Percentiles rank a stretch among this genome's conserved stretches.
phyloP scores from a whole-genome alignment of 306 rosid species.

The peach (Prunus persica) region Prunus_persica_NCBIv2 NC_034011.1:21606001-21606500 shows the following conservation, averaged over 20 bases:
- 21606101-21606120: neutral
- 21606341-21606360: neutral
- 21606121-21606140: neutral
- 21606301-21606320: neutral
- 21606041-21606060: neutral
- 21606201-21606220: conserved; percentile 91
- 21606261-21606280: conserved; percentile 82
- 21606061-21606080: neutral
- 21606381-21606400: neutral
- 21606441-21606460: neutral
- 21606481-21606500: neutral
- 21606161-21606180: conserved; percentile 46
- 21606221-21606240: conserved; percentile 89
- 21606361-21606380: conserved; percentile 3
- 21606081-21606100: neutral
- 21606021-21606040: neutral
- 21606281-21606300: conserved; percentile 55
- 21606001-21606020: neutral
- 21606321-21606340: neutral
- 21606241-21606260: conserved; percentile 79
- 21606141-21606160: neutral
- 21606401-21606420: neutral
- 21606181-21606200: conserved; percentile 57
- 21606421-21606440: neutral
- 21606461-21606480: neutral